Base-by-base conservation (phyloP, 305 asterid genomes). In the Fraxinus floribunda region DNA sequence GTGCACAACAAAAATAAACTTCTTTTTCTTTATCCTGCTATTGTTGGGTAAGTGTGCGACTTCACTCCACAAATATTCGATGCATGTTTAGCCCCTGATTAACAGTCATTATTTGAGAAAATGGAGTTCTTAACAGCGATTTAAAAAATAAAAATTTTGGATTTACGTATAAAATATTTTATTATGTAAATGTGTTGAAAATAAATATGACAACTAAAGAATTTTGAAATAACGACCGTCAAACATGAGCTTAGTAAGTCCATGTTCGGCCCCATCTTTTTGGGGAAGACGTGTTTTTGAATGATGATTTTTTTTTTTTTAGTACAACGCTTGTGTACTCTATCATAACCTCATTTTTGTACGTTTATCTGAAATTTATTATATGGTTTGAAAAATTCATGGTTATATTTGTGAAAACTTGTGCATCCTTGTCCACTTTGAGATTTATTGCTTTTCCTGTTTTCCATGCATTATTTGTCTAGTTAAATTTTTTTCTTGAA, bases 371-470 rank as follows among this genome's bases (percentile, higher is more conserved):
- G 38, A 24, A 66, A 66, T 66, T 66, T 24, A 60, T 49, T 0
- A 3, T 22, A 62, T 22, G 13, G 1, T 29, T 68, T 70, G 72
- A 62, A 20, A 10, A 46, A 46, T 46, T 46, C 82, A 79, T 85
- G 87, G 84, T 79, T 44, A 71, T 38, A 79, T 81, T 77, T 81
- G 1, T 81, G 84, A 81, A 71, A 83, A 84, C 16, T 81, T 52
- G 5, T 81, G 8, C 7, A 75, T 81, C 86, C 26, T 57, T 29
- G 75, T 68, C 18, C 66, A 13, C 9, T 38, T 81, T 44, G 70
- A 24, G 75, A 64, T 52, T 36, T 80, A 7, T 68, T 79, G 78
- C 2, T n/a, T n/a, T n/a, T n/a, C n/a, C n/a, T n/a, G n/a, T 57
- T 79, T 68, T 70, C 32, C 78, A 36, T 78, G 84, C 80, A 72